Base-by-base conservation (phyloP, 805 yeast species). In the Gaillardinia entomophila region DNA sequence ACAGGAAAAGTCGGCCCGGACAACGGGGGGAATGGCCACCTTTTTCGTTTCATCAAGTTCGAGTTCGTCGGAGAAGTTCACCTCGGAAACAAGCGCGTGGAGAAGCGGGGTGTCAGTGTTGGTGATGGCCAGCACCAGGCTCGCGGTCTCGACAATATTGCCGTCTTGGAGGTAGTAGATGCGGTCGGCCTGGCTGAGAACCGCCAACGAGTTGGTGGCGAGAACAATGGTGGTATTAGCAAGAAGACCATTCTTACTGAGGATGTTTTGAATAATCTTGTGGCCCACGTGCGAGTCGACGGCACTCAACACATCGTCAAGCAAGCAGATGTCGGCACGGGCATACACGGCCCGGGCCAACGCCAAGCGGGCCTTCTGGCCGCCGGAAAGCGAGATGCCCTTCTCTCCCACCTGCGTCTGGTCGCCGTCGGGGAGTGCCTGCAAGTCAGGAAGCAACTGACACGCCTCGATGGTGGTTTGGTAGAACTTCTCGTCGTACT, bases 211-310 rank as follows among this genome's bases (percentile, higher is more conserved):
- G 48, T 79, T 79, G 2, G 86, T 79, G 3, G 82, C 68, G 32
- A 79, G 57, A 25, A 79, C 58, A 19, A 74, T 61, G 3, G 82
- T 73, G 43, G 76, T 77, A 3, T 69, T 51, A 6, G 60, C 57
- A 31, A 79, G 55, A 11, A 79, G 42, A 16, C 83, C 83, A 23
- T 66, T 61, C 12, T 77, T 48, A 15, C 53, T 37, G 31, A 59
- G 44, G 12, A 78, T 81, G 24, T 66, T 46, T 4, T 71, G 61
- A 40, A 74, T 68, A 33, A 77, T 71, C 33, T 67, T 70, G 38
- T 63, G 70, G 28, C 81, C 77, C 31, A 80, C 88, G 48, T 79
- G 79, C 2, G 83, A 77, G 58, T 80, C 88, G 13, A 80, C 88
- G 2, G 87, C 87, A 42, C 82, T 72, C 35, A 80, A 58, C 16